These are phyloP conservation scores for Talaromyces sp. DNA, from an alignment of 2,329 filamentous ascomycete species.

Conservation along the genomic window DNA sequence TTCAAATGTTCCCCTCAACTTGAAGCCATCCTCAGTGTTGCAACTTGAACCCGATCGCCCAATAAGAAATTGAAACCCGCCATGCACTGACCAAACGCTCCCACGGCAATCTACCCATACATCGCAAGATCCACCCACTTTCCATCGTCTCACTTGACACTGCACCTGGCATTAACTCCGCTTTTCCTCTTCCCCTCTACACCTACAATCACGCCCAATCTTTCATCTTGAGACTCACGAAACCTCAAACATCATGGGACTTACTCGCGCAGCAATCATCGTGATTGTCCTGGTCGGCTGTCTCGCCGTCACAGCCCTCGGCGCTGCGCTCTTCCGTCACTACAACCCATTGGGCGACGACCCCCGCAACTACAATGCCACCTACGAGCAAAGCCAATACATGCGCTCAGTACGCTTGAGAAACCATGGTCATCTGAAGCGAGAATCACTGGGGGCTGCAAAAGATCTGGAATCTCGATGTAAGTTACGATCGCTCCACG, in stretches of 20 bases:
- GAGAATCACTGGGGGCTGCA: constrained; percentile 20
- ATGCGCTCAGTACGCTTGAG: constrained; percentile 36
- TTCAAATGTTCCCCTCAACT: background rate
- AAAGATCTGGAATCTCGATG: constrained; percentile 28
- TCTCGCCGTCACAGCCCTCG: constrained; percentile 31
- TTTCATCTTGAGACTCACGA: background rate
- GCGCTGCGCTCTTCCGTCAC: constrained; percentile 34
- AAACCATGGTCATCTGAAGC: constrained; percentile 27
- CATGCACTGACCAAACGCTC: background rate
- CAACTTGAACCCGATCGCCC: no score
- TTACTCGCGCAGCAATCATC: constrained; percentile 17
- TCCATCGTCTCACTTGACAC: background rate
- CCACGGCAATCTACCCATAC: no score
- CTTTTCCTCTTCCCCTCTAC: no score
- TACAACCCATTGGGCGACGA: constrained; percentile 25
- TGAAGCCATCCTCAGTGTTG: no score
- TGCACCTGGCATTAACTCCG: background rate
- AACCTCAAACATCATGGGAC: constrained; percentile 7
- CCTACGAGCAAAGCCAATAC: constrained; percentile 34
- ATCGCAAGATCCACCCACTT: no score
- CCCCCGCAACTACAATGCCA: constrained; percentile 17
- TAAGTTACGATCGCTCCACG: constrained; percentile 10
- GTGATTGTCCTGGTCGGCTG: constrained; percentile 35
- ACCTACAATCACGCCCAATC: no score
- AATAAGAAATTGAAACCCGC: no score